phyloP scores from a whole-genome alignment of 257 asterid genomes.

The Solanum medicagineum region DNA sequence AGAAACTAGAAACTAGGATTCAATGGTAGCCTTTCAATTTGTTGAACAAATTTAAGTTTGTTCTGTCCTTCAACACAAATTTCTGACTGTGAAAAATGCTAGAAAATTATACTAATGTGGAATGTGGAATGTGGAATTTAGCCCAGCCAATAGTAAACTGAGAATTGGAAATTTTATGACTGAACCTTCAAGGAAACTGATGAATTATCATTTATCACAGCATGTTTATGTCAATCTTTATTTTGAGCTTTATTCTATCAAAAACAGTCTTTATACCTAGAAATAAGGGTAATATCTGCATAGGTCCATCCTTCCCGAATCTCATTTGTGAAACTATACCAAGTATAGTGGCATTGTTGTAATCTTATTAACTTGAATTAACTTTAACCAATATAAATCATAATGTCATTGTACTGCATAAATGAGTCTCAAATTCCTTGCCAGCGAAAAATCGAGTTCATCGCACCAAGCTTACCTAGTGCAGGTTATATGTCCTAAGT shows the following conservation, averaged over 20 bases:
- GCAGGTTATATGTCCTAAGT: too few relatives aligned
- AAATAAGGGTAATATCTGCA: neutral
- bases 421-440: too few relatives aligned
- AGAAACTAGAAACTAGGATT: neutral
- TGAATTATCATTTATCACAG: neutral
- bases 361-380: too few relatives aligned
- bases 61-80: neutral
- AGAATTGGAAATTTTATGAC: neutral
- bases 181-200: neutral
- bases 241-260: neutral
- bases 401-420: neutral
- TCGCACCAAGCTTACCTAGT: too few relatives aligned
- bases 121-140: neutral
- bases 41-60: neutral
- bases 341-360: neutral
- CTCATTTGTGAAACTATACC: neutral
- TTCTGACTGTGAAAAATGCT: neutral
- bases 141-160: neutral
- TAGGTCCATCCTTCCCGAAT: neutral
- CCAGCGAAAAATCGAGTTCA: too few relatives aligned
- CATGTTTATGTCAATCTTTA: neutral
- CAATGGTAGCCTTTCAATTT: neutral
- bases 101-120: neutral
- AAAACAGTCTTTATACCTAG: neutral
- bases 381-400: too few relatives aligned